Percentiles rank a stretch among this genome's conserved stretches.
Conservation (phyloP, 108 stramenopile species). For the Cyclostephanos tholiformis region DNA sequence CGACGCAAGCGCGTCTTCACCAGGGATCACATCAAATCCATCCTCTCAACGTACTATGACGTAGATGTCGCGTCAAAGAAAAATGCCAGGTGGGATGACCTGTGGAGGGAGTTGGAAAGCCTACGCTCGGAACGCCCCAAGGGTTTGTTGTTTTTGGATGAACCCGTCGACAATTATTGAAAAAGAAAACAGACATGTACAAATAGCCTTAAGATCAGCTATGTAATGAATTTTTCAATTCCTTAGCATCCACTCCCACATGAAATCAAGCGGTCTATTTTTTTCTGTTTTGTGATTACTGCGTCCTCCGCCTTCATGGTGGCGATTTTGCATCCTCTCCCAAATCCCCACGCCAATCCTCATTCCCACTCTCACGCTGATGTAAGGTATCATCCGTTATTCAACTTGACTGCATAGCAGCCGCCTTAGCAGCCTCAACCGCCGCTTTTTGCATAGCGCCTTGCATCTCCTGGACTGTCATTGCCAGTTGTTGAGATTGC, state of each 20-base stretch:
- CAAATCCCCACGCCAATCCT: not conserved
- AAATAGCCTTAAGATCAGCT: not conserved
- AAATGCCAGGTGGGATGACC: constrained; percentile 2
- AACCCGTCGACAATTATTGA: not conserved
- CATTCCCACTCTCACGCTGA: not conserved
- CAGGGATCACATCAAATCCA: constrained; percentile 14
- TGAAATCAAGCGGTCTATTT: no score
- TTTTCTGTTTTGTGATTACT: not conserved
- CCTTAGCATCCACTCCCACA: not conserved
- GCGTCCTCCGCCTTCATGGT: not conserved
- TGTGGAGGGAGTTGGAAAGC: constrained; percentile 15
- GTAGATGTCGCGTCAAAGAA: constrained; percentile 10
- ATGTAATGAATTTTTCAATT: not conserved
- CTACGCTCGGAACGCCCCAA: not conserved
- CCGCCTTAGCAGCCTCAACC: constrained; percentile 77
- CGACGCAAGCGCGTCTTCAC: constrained; percentile 17
- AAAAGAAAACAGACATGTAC: not conserved
- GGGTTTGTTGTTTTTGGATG: not conserved
- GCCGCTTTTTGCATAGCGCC: constrained; percentile 80
- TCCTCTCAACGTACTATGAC: constrained; percentile 6
- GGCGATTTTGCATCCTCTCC: no score
- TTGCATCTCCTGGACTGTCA: constrained; percentile 84
- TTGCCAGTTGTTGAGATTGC: constrained; percentile 58
- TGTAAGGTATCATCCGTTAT: not conserved
- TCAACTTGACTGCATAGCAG: constrained; percentile 54